Conservation (phyloP, 805 yeast species). For the Cyberlindnera euphorbiae region DNA sequence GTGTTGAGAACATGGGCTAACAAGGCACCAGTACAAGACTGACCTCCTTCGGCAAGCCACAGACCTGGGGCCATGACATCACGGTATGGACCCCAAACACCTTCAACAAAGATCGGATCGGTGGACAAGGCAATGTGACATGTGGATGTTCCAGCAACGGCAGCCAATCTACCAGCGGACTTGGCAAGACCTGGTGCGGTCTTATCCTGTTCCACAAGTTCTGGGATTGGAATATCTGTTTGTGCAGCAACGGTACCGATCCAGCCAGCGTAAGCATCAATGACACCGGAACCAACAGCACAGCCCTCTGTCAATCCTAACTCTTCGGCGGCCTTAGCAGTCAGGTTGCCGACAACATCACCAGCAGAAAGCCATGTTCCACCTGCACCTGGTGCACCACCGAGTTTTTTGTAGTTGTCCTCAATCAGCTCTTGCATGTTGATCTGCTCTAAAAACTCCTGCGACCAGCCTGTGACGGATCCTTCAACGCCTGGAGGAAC, state of each 20-base stretch:
- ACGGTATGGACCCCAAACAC: conserved; percentile 98
- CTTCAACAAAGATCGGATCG: conserved; percentile 84
- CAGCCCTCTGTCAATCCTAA: conserved; percentile 78
- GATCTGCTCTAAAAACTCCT: conserved; percentile 62
- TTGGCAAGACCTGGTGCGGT: conserved; percentile 44
- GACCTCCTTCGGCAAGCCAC: conserved; percentile 99
- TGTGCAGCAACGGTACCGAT: conserved; percentile 95
- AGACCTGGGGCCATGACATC: conserved; percentile 85
- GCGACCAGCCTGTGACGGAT: conserved; percentile 84
- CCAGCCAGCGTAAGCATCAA: conserved; percentile 99
- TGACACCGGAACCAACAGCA: conserved; percentile 91
- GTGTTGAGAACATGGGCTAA: conserved; percentile 81
- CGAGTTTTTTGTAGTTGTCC: conserved; percentile 72
- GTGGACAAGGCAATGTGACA: conserved; percentile 88
- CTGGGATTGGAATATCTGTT: conserved; percentile 51
- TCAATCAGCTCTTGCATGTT: conserved; percentile 75
- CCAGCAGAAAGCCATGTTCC: conserved; percentile 85
- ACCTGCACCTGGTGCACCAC: conserved; percentile 73
- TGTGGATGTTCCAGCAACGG: conserved; percentile 98
- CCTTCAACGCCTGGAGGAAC: conserved; percentile 91
- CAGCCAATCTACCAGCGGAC: conserved; percentile 85
- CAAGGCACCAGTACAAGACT: conserved; percentile 92
- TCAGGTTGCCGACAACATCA: conserved; percentile 75
- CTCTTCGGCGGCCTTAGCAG: conserved; percentile 64
- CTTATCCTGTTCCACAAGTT: conserved; percentile 45